Evolutionary conservation across 768 basidiomycete genomes (phyloP).

Genomic region (Xerocomus spinulosus): DNA sequence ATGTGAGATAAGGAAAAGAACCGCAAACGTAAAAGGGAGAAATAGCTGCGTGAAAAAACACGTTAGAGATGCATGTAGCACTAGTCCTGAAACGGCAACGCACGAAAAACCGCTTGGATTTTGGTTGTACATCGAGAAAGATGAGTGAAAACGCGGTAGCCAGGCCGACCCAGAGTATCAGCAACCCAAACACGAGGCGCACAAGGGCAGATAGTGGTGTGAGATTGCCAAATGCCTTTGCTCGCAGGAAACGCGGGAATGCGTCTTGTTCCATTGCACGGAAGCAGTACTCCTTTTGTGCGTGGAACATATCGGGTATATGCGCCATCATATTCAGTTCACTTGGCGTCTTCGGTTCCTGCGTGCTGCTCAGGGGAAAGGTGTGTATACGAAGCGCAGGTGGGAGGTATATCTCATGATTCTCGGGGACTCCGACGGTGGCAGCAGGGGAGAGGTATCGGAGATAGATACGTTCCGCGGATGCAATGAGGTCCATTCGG

Average conservation of each 20-base stretch:
- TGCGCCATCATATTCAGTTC: conserved; percentile 80
- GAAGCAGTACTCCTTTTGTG: conserved; percentile 97
- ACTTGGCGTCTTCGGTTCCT: conserved; percentile 62
- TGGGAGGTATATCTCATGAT: conserved; percentile 97
- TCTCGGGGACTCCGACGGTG: conserved; percentile 73
- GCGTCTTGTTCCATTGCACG: conserved; percentile 94
- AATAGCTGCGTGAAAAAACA: conserved; percentile 62
- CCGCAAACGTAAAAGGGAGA: conserved; percentile 85
- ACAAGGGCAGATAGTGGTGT: conserved; percentile 88
- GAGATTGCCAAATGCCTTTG: conserved; percentile 97
- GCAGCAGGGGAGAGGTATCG: conserved; percentile 86
- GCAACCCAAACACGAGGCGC: conserved; percentile 76
- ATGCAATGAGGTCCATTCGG: conserved; percentile 83
- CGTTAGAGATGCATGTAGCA: neutral
- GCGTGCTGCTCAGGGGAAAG: conserved; percentile 77
- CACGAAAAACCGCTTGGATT: conserved; percentile 91
- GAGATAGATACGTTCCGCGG: conserved; percentile 94
- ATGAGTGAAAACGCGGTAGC: conserved; percentile 86
- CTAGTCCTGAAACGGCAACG: conserved; percentile 34
- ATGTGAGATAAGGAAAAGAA: conserved; percentile 89
- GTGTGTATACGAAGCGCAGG: conserved; percentile 85
- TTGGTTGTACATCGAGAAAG: conserved; percentile 91
- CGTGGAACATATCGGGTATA: conserved; percentile 94
- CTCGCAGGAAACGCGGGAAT: conserved; percentile 88
- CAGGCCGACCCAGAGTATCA: conserved; percentile 93